Percentiles rank a stretch among this genome's conserved stretches.
These are phyloP conservation scores for Vigna radiata DNA, from an alignment of 306 rosid genomes.

Conservation along the genomic window DNA sequence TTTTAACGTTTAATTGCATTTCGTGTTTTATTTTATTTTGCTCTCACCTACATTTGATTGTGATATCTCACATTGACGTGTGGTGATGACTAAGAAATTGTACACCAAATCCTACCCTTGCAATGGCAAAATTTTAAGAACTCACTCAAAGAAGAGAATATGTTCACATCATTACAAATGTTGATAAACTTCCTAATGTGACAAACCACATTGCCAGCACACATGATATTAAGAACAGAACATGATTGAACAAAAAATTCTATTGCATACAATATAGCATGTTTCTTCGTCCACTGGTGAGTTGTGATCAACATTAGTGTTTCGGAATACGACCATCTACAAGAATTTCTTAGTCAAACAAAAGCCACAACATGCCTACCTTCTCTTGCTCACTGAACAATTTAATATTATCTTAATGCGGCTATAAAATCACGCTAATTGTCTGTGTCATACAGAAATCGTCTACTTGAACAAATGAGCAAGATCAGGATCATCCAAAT, in stretches of 20 bases:
- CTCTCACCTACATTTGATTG: neutral
- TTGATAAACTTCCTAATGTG: neutral
- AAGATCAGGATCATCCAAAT: conserved; percentile 69
- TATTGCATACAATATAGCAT: neutral
- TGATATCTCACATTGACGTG: neutral
- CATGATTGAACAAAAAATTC: neutral
- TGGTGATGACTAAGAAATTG: neutral
- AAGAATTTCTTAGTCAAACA: neutral
- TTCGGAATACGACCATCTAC: neutral
- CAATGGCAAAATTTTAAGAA: neutral
- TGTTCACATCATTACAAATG: neutral
- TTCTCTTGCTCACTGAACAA: neutral
- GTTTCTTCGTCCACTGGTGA: neutral
- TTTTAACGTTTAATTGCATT: neutral
- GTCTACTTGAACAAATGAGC: conserved; percentile 68
- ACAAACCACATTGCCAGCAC: neutral
- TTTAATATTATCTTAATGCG: neutral
- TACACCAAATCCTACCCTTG: neutral
- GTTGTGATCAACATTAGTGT: neutral
- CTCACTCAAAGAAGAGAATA: neutral
- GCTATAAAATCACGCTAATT: neutral
- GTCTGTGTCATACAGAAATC: neutral
- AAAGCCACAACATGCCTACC: neutral
- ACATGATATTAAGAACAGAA: neutral
- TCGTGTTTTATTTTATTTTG: neutral